Evolutionary conservation across 129 eudicot genomes (phyloP).

Genomic region (Flaveria brownii): DNA sequence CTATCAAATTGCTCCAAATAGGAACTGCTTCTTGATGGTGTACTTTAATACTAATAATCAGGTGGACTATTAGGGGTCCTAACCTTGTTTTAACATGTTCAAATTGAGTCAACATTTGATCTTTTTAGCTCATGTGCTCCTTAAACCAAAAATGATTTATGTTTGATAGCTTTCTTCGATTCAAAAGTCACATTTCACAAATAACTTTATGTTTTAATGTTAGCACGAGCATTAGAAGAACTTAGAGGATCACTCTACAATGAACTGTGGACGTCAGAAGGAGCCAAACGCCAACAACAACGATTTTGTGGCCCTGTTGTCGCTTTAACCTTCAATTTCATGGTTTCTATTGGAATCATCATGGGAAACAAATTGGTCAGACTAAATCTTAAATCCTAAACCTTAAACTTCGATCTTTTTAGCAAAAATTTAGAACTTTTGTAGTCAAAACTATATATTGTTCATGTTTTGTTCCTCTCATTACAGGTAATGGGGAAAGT

Average conservation of each 20-base stretch:
- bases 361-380: slow-evolving; percentile 71
- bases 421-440: not conserved
- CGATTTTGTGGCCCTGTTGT: slow-evolving; percentile 74
- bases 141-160: not conserved
- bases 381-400: not conserved
- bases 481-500: slow-evolving; percentile 77
- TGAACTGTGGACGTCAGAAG: slow-evolving; percentile 70
- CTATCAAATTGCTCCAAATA: too few species aligned
- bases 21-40: too few species aligned
- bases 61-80: not conserved
- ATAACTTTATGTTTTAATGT: not conserved
- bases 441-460: too few species aligned
- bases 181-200: not conserved
- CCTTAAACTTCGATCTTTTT: not conserved
- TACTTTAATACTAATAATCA: not conserved
- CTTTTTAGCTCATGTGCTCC: not conserved
- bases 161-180: not conserved
- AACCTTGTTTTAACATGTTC: not conserved
- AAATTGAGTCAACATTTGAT: not conserved
- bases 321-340: slow-evolving; percentile 74
- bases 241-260: slow-evolving; percentile 64
- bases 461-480: not conserved
- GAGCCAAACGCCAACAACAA: slow-evolving; percentile 83
- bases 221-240: slow-evolving; percentile 72
- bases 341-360: slow-evolving; percentile 76